These are phyloP conservation scores for Aquilaria sinensis DNA, from an alignment of 345 rosid species.

Conservation along the genomic window DNA sequence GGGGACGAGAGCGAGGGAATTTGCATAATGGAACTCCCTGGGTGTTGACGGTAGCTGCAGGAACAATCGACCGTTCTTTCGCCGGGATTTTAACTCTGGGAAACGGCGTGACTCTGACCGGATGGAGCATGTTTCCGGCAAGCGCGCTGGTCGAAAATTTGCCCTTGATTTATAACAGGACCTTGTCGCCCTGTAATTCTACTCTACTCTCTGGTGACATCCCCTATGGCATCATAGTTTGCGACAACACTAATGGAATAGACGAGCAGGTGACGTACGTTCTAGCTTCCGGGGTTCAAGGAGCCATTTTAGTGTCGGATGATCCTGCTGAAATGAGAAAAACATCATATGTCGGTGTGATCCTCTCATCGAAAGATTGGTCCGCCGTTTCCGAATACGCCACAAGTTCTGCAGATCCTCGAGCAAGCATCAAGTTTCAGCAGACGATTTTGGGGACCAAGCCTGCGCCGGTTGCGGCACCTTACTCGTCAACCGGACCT, in stretches of 20 bases:
- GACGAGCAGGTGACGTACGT: not conserved
- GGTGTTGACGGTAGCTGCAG: slow-evolving; percentile 17
- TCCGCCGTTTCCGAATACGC: slow-evolving; percentile 17
- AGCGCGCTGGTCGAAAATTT: slow-evolving; percentile 3
- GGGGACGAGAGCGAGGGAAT: slow-evolving; percentile 6
- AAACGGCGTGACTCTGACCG: slow-evolving; percentile 7
- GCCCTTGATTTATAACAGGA: slow-evolving; percentile 14
- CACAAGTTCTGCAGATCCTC: slow-evolving; percentile 9
- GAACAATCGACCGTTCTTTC: slow-evolving; percentile 11
- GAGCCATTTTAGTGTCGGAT: slow-evolving; percentile 15
- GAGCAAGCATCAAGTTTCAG: slow-evolving; percentile 33
- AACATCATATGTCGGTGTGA: slow-evolving; percentile 6
- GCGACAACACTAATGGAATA: not conserved
- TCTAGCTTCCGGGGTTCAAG: not conserved
- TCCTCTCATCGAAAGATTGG: slow-evolving; percentile 6
- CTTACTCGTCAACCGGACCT: slow-evolving; percentile 48
- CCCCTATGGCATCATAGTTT: slow-evolving; percentile 5
- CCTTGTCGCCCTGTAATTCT: slow-evolving; percentile 10
- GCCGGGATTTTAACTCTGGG: slow-evolving; percentile 9
- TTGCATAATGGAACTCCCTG: slow-evolving; percentile 25
- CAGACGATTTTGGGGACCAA: slow-evolving; percentile 28
- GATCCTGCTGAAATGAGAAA: not conserved
- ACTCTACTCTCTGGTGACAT: not conserved
- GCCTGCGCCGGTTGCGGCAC: slow-evolving; percentile 37
- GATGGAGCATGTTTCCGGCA: slow-evolving; percentile 9